Conservation (phyloP, 75 land plant genomes). For the Picea sitchensis region DNA sequence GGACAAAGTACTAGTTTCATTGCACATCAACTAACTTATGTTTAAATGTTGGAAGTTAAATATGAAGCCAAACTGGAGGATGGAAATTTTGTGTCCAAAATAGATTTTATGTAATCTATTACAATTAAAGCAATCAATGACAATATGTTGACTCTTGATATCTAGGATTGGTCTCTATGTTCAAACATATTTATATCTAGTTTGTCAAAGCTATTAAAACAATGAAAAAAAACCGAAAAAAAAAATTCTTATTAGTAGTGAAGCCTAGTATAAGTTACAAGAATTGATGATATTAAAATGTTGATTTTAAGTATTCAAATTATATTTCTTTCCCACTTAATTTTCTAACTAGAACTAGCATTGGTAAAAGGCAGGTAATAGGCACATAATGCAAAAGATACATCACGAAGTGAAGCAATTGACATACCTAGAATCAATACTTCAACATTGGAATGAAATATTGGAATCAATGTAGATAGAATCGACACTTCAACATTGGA, state of each 20-base stretch:
- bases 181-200: slow-evolving; percentile 68
- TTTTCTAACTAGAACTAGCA: no score
- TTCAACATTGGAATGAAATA: no score
- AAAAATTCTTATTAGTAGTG: slow-evolving; percentile 58
- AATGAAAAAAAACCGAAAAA: slow-evolving; percentile 64
- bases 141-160: not conserved
- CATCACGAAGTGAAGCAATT: no score
- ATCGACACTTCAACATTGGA: no score
- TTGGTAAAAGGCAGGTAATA: no score
- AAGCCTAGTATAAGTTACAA: slow-evolving; percentile 69
- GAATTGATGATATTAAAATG: not conserved
- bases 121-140: not conserved
- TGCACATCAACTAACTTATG: not conserved
- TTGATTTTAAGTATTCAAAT: not conserved
- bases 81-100: slow-evolving; percentile 36
- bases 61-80: slow-evolving; percentile 39
- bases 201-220: slow-evolving; percentile 72
- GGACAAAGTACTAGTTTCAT: not conserved
- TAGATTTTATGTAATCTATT: slow-evolving; percentile 30
- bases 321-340: not conserved
- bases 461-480: no score
- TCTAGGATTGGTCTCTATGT: not conserved
- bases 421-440: no score
- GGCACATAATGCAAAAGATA: no score
- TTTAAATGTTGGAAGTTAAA: slow-evolving; percentile 27